Conservation (phyloP, 805 yeast species). For the Wickerhamiella musiphila region DNA sequence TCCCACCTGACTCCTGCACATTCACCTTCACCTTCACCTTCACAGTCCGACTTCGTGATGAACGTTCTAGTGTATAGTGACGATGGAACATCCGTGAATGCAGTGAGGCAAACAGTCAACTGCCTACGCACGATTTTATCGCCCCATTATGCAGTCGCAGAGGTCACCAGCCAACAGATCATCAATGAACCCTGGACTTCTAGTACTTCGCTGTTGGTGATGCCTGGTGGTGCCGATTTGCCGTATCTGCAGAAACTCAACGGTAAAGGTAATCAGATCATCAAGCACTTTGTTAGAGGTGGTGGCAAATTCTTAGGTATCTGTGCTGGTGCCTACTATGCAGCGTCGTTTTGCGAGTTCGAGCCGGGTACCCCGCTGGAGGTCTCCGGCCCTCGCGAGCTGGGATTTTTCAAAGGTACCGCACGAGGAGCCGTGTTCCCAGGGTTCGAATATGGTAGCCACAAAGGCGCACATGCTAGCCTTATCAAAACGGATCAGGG, state of each 20-base stretch:
- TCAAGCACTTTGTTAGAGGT: conserved; percentile 42
- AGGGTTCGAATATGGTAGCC: conserved; percentile 68
- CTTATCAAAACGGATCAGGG: conserved; percentile 9
- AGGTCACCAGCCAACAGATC: conserved; percentile 45
- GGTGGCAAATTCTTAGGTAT: conserved; percentile 82
- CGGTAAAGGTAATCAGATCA: conserved; percentile 46
- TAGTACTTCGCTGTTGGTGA: conserved; percentile 59
- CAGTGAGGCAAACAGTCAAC: conserved; percentile 69
- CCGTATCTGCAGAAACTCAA: conserved; percentile 63
- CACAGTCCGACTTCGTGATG: no score
- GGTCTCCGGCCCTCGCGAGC: conserved; percentile 73
- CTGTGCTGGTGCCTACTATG: conserved; percentile 93
- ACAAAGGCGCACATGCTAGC: conserved; percentile 55
- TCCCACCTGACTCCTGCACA: no score
- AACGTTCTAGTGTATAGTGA: conserved; percentile 60
- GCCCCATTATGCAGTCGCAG: conserved; percentile 73
- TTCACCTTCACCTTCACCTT: no score
- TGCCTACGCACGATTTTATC: conserved; percentile 58
- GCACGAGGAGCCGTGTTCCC: conserved; percentile 66
- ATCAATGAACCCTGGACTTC: conserved; percentile 75
- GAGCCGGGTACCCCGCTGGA: conserved; percentile 61
- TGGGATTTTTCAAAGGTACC: conserved; percentile 65
- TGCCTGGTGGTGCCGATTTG: conserved; percentile 96
- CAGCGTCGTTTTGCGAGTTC: conserved; percentile 59
- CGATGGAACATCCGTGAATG: conserved; percentile 75